Conservation (phyloP, 2,329 filamentous ascomycete genomes). For the Fusarium metavorans region DNA sequence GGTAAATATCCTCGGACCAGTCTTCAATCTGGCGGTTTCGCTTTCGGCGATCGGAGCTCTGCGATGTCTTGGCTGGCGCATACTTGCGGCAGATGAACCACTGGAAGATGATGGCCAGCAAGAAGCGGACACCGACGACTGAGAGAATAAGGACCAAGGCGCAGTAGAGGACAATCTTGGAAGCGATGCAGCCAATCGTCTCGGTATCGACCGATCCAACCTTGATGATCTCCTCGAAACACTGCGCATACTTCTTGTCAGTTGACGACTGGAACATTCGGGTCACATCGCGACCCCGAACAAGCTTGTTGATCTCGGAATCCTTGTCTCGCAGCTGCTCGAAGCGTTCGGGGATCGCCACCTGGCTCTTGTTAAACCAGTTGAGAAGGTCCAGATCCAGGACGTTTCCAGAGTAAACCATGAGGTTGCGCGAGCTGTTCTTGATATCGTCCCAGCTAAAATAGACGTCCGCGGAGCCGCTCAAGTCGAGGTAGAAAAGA, state of each 20-base stretch:
- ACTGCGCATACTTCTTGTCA: slow-evolving; percentile 87
- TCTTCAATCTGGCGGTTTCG: slow-evolving; percentile 95
- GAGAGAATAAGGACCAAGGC: slow-evolving; percentile 92
- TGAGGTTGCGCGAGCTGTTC: slow-evolving; percentile 88
- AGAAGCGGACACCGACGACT: slow-evolving; percentile 87
- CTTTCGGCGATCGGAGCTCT: slow-evolving; percentile 83
- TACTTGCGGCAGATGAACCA: slow-evolving; percentile 95
- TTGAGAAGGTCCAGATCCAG: slow-evolving; percentile 88
- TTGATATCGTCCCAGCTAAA: slow-evolving; percentile 96
- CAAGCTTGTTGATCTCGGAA: slow-evolving; percentile 67
- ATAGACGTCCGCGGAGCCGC: slow-evolving; percentile 85
- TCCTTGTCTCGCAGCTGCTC: slow-evolving; percentile 80
- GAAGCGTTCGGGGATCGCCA: slow-evolving; percentile 81
- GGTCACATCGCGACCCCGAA: slow-evolving; percentile 90
- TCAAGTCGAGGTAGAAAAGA: slow-evolving; percentile 78
- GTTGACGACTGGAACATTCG: slow-evolving; percentile 82
- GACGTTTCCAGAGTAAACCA: slow-evolving; percentile 95
- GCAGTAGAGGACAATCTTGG: slow-evolving; percentile 95
- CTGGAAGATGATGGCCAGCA: slow-evolving; percentile 91
- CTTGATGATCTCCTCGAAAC: slow-evolving; percentile 93
- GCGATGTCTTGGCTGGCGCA: slow-evolving; percentile 85
- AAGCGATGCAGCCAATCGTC: slow-evolving; percentile 96
- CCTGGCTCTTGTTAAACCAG: slow-evolving; percentile 90
- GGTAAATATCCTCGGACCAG: slow-evolving; percentile 98
- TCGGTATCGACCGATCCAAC: slow-evolving; percentile 96